phyloP scores from a whole-genome alignment of 1,284 basidiomycete genomes.

The Serendipita sp. region DNA sequence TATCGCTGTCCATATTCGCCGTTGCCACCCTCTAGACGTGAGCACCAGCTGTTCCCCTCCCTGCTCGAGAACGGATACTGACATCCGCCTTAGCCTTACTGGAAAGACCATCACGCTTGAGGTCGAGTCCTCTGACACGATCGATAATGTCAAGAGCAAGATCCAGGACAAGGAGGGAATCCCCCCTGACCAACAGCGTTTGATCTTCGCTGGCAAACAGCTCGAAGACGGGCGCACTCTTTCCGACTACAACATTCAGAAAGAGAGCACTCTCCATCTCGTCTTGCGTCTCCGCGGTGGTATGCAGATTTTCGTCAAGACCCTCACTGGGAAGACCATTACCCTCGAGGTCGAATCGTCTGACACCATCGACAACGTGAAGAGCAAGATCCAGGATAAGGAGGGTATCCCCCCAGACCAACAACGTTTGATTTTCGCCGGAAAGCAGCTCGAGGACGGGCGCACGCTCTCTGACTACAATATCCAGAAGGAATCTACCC shows the following conservation, averaged over 20 bases:
- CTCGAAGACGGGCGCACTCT: slow-evolving; percentile 63
- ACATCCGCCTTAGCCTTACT: slow-evolving; percentile 21
- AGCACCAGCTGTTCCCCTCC: not conserved
- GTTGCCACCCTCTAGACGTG: not conserved
- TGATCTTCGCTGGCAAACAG: slow-evolving; percentile 77
- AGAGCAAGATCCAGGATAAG: slow-evolving; percentile 35
- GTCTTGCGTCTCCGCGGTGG: slow-evolving; percentile 33
- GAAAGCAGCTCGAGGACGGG: slow-evolving; percentile 30
- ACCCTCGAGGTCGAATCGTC: slow-evolving; percentile 34
- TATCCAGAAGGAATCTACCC: slow-evolving; percentile 45
- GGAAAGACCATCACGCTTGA: slow-evolving; percentile 31
- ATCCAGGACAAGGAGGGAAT: slow-evolving; percentile 38
- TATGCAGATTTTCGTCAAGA: slow-evolving; percentile 33
- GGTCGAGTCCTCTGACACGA: slow-evolving; percentile 24
- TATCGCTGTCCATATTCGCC: not conserved
- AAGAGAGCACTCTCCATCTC: slow-evolving; percentile 37
- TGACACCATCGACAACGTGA: slow-evolving; percentile 42
- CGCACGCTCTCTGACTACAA: slow-evolving; percentile 19
- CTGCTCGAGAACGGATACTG: not conserved
- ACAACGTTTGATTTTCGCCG: slow-evolving; percentile 28
- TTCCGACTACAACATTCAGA: slow-evolving; percentile 68
- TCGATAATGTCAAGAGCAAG: slow-evolving; percentile 9
- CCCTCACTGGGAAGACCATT: slow-evolving; percentile 34
- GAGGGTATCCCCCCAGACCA: slow-evolving; percentile 28
- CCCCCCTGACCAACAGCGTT: slow-evolving; percentile 70